A percentile compares a stretch with the other conserved stretches of the same genome.
Conservation (phyloP, 2,329 filamentous ascomycete species). For the Daldinia sp. region DNA sequence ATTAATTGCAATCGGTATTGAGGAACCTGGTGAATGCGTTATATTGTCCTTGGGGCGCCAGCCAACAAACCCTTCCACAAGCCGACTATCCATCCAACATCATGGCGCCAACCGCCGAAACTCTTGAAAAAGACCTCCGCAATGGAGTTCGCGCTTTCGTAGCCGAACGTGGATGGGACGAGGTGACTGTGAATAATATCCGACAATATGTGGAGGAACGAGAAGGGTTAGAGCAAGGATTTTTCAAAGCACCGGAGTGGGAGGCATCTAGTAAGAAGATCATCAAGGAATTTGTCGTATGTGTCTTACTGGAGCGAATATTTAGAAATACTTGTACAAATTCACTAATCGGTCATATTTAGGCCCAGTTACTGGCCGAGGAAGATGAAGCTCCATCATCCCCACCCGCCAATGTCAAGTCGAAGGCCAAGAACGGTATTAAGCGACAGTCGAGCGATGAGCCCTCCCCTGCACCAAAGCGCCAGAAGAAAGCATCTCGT, state of each 20-base stretch:
- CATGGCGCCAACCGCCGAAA: conserved; percentile 59
- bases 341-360: conserved; percentile 30
- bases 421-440: conserved; percentile 47
- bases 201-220: conserved; percentile 65
- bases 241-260: conserved; percentile 65
- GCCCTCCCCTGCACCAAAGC: conserved; percentile 54
- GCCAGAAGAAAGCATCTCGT: conserved; percentile 52
- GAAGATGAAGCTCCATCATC: conserved; percentile 37
- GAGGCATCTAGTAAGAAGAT: conserved; percentile 69
- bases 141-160: conserved; percentile 62
- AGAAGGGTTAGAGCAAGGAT: conserved; percentile 62
- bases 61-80: background rate
- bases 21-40: background rate
- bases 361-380: conserved; percentile 40
- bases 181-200: conserved; percentile 68
- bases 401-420: conserved; percentile 35
- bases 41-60: background rate
- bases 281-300: conserved; percentile 68
- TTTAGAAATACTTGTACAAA: background rate
- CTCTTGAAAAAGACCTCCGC: conserved; percentile 61
- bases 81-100: background rate
- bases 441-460: conserved; percentile 53
- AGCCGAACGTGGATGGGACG: conserved; percentile 55
- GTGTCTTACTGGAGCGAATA: conserved; percentile 44
- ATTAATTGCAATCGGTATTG: conserved; percentile 3